Base-by-base conservation (phyloP, 495 filamentous ascomycete species). In the Penicillium coprophilum region DNA sequence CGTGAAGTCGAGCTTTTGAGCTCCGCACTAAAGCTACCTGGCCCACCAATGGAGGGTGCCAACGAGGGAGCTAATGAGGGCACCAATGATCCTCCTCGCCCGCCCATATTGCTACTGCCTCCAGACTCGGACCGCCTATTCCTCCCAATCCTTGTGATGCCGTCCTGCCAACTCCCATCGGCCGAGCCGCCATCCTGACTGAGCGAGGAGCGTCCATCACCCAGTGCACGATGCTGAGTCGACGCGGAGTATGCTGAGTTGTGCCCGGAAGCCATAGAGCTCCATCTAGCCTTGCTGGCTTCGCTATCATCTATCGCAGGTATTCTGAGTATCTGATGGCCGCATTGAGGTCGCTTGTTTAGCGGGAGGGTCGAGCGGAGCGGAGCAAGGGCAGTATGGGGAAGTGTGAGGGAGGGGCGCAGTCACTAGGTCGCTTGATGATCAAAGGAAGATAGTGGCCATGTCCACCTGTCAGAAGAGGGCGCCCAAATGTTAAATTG, bases 1-100 rank as follows among this genome's bases (percentile, higher is more conserved):
- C 87, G 86, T 38, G 85, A 81, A 30, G 79, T 79, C 72, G 89
- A 83, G 66, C 86, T 91, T 67, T 89, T 90, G 53, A 97, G 76
- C 45, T 96, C 91, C 10, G 92, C 85, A 66, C 88, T 96, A 77
- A 97, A 97, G 77, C 91, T 96, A 9, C 94, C 95, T 1, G 93
- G 92, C 24, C 85, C 86, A 38, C 84, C 79, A 31, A 72, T 73
- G 12, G 85, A 85, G 23, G 86, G 84, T 55, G 83, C 85, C 58
- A 90, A 68, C 13, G 87, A 88, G 28, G 56, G 61, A 41, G 46
- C 58, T 46, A 52, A 52, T 13, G 50, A 52, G 9, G 50, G 50
- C 10, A 17, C 38, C 24, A 52, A 52, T 19, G 50, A 52, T 8
- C 36, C 50, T 23, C 82, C 87, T 34, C 88, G 80, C 6, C 85